These are phyloP conservation scores for Zoysia matrella DNA, from an alignment of 202 grass and related monocot genomes.

Conservation along the genomic window DNA sequence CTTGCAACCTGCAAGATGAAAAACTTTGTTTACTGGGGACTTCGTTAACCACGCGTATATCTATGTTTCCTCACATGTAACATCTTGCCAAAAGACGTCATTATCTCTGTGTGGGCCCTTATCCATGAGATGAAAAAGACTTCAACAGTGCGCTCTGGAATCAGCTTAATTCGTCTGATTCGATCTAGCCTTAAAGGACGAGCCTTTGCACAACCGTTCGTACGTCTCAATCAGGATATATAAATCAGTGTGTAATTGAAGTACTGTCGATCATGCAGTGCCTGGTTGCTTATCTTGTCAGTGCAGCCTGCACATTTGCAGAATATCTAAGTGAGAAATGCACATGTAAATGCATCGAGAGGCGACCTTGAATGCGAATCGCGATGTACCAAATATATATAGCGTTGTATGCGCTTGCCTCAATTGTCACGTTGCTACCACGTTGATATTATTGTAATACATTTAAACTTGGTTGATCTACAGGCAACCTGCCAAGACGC, in stretches of 20 bases:
- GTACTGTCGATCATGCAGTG: neutral
- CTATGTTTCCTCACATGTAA: too few species aligned
- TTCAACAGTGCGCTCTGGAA: neutral
- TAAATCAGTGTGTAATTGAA: neutral
- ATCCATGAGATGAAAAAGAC: neutral
- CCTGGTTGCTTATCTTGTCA: neutral
- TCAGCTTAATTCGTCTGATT: neutral
- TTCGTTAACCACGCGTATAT: too few species aligned
- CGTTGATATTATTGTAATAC: neutral
- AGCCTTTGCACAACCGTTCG: neutral
- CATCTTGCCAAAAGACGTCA: too few species aligned
- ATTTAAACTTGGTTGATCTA: neutral
- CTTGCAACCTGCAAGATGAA: too few species aligned
- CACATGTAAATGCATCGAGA: neutral
- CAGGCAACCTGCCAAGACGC: neutral
- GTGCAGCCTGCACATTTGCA: too few species aligned
- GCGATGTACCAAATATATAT: neutral
- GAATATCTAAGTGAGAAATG: neutral
- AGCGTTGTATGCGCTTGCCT: neutral
- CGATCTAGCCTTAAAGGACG: neutral
- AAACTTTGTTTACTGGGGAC: too few species aligned
- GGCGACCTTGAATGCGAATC: neutral
- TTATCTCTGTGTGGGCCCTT: neutral
- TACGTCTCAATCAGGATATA: too few species aligned
- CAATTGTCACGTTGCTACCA: neutral